Conservation (phyloP, 768 basidiomycete species). For the Lentinula aciculospora region DNA sequence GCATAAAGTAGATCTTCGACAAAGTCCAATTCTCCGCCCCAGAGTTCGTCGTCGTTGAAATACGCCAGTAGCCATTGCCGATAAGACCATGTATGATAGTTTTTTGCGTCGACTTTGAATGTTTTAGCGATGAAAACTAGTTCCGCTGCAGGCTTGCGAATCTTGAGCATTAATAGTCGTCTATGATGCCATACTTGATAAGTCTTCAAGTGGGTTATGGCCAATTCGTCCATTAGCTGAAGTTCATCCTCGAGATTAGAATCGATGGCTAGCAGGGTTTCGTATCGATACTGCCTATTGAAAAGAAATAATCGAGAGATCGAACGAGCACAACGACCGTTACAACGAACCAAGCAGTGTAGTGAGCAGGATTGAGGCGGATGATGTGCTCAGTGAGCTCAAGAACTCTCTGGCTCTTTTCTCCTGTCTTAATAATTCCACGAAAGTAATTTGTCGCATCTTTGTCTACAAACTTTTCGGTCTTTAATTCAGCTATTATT, state of each 20-base stretch:
- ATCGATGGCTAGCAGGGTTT: constrained; percentile 68
- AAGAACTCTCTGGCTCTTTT: constrained; percentile 78
- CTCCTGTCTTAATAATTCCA: constrained; percentile 68
- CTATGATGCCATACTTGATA: constrained; percentile 99
- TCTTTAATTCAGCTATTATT: not conserved
- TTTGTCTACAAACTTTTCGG: constrained; percentile 51
- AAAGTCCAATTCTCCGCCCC: constrained; percentile 72
- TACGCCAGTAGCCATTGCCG: constrained; percentile 90
- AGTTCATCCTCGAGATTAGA: constrained; percentile 75
- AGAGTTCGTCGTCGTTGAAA: constrained; percentile 70
- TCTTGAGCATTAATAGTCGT: constrained; percentile 60
- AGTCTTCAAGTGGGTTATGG: constrained; percentile 80
- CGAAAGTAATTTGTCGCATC: constrained; percentile 94
- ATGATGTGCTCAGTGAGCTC: constrained; percentile 88
- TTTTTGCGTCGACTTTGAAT: constrained; percentile 80
- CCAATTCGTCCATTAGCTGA: constrained; percentile 80
- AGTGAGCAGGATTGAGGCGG: constrained; percentile 90
- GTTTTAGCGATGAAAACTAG: constrained; percentile 74
- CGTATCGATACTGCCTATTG: constrained; percentile 89
- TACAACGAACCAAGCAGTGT: constrained; percentile 81
- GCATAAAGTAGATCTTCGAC: constrained; percentile 60
- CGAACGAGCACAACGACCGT: not conserved
- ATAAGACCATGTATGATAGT: constrained; percentile 99
- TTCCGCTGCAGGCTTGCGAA: constrained; percentile 55
- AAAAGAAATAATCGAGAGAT: not conserved